A percentile compares a stretch with the other conserved stretches of the same genome.
phyloP scores from a whole-genome alignment of 179 eudicot genomes.

The Sideroxylon spinosum region DNA sequence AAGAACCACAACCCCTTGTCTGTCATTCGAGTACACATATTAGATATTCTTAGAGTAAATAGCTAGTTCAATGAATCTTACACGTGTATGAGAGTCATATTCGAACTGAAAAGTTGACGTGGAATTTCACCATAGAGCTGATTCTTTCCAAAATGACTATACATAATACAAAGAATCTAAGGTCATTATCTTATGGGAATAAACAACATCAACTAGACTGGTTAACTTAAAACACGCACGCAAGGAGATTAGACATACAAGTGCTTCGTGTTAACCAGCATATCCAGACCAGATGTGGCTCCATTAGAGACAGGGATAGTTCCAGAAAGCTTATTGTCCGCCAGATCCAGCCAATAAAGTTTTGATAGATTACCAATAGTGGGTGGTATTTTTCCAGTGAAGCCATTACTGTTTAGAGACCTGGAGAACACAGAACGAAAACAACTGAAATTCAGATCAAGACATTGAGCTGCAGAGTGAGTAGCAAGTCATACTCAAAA shows the following conservation, averaged over 20 bases:
- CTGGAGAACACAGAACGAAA: no score
- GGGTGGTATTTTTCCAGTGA: no score
- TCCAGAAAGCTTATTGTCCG: constrained; percentile 44
- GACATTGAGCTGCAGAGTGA: no score
- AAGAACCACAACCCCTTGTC: not conserved
- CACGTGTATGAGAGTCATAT: constrained; percentile 39
- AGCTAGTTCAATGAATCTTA: constrained; percentile 22
- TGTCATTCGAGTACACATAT: not conserved
- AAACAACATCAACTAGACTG: not conserved
- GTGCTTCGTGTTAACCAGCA: constrained; percentile 37
- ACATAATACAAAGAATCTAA: not conserved
- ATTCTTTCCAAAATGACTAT: constrained; percentile 47
- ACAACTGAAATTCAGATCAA: no score
- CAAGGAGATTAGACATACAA: constrained; percentile 29
- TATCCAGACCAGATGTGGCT: constrained; percentile 42
- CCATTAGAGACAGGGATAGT: constrained; percentile 48
- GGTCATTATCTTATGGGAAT: not conserved
- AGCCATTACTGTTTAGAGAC: no score
- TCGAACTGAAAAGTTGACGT: constrained; percentile 29
- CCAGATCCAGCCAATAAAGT: constrained; percentile 47
- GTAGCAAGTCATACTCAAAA: no score
- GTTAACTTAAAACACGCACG: not conserved
- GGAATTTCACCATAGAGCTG: constrained; percentile 40
- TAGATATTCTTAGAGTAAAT: not conserved
- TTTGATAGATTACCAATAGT: constrained; percentile 33